Percentiles rank a stretch among this genome's conserved stretches.
Evolutionary conservation across 179 eudicot genomes (phyloP).

Genomic region (Pouteria campechiana): DNA sequence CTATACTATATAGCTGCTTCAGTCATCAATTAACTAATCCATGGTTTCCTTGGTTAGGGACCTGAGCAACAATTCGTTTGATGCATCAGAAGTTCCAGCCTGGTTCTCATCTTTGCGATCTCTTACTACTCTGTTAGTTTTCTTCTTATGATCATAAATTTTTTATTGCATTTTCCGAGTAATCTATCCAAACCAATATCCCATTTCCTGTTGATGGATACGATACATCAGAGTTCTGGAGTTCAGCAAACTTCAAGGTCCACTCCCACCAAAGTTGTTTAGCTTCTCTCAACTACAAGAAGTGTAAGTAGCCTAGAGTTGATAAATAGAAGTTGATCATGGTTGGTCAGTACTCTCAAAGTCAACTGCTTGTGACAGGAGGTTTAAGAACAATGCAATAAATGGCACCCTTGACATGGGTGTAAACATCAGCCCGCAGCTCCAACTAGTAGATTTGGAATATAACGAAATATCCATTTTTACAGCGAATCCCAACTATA

Average conservation of each 20-base stretch:
- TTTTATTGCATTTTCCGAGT: too few relatives aligned
- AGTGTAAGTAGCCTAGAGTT: slow-evolving; percentile 24
- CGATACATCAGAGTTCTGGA: slow-evolving; percentile 66
- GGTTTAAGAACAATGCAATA: slow-evolving; percentile 38
- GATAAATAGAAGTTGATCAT: neutral
- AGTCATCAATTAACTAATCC: too few relatives aligned
- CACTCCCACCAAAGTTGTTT: slow-evolving; percentile 36
- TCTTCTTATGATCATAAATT: too few relatives aligned
- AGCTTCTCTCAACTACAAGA: slow-evolving; percentile 42
- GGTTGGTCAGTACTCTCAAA: too few relatives aligned
- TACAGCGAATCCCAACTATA: too few relatives aligned
- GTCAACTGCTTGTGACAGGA: slow-evolving; percentile 13
- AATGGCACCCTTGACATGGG: slow-evolving; percentile 47
- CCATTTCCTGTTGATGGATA: too few relatives aligned
- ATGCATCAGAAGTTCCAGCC: slow-evolving; percentile 30
- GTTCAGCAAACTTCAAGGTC: slow-evolving; percentile 33
- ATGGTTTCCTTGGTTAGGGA: too few relatives aligned
- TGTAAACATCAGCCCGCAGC: slow-evolving; percentile 32
- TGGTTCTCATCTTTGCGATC: slow-evolving; percentile 42
- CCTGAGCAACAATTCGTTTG: slow-evolving; percentile 66
- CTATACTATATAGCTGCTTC: too few relatives aligned
- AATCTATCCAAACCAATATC: too few relatives aligned
- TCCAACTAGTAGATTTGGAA: slow-evolving; percentile 47
- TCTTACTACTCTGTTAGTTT: slow-evolving; percentile 65
- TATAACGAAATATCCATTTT: slow-evolving; percentile 34